Evolutionary conservation across 331 rosid genomes (phyloP).

Genomic region (Erythrophleum ivorense): DNA sequence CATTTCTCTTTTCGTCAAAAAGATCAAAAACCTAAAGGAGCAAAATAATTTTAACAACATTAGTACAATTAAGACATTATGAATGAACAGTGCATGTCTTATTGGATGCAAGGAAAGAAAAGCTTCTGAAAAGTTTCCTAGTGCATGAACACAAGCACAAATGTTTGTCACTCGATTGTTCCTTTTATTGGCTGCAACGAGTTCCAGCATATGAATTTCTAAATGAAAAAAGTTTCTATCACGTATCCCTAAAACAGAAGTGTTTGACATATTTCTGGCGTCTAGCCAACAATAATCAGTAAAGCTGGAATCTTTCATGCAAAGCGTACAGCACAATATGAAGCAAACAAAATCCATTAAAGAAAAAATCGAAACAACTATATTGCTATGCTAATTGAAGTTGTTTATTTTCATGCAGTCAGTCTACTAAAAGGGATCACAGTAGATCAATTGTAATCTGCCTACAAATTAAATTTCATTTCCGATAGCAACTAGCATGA

Average conservation of each 20-base stretch:
- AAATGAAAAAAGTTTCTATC: neutral
- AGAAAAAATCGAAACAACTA: neutral
- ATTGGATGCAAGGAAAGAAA: neutral
- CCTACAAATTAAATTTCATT: neutral
- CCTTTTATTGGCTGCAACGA: neutral
- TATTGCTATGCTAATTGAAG: neutral
- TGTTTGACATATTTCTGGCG: slow-evolving; percentile 9
- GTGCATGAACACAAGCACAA: neutral
- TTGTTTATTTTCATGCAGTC: neutral
- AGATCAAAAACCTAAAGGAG: slow-evolving; percentile 72
- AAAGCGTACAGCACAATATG: slow-evolving; percentile 8
- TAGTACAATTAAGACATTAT: slow-evolving; percentile 16
- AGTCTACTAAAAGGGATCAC: neutral
- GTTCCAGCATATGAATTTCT: neutral
- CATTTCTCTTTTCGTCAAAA: slow-evolving; percentile 79
- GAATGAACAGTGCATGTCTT: slow-evolving; percentile 20
- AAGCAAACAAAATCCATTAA: neutral
- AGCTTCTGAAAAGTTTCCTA: neutral
- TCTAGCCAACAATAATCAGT: neutral
- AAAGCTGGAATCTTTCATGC: neutral
- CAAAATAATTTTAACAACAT: slow-evolving; percentile 4
- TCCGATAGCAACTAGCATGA: neutral
- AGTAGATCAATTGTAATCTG: neutral
- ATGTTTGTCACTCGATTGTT: neutral
- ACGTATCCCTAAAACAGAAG: neutral